Percentiles rank a stretch among this genome's conserved stretches.
These are phyloP conservation scores for Carex myosuroides DNA, from an alignment of 176 grass and related monocot species.

Conservation along the genomic window DNA sequence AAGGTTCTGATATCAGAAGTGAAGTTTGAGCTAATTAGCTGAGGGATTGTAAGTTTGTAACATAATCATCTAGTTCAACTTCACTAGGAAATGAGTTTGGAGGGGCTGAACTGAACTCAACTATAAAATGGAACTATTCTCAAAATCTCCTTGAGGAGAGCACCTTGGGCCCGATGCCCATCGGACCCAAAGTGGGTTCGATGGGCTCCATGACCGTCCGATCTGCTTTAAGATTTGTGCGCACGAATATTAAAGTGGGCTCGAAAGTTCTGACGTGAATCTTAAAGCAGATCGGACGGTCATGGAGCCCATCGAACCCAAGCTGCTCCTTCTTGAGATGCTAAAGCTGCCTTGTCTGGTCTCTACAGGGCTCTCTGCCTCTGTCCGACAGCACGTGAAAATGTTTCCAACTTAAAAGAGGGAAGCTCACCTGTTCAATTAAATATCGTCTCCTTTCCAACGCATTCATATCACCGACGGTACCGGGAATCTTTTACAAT, in stretches of 20 bases:
- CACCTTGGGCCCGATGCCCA: no score
- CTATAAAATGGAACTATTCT: neutral
- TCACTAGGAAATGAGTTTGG: neutral
- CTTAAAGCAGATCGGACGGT: no score
- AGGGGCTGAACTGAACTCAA: neutral
- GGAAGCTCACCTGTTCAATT: neutral
- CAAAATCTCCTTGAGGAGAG: neutral
- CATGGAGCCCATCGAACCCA: no score
- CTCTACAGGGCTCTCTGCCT: neutral
- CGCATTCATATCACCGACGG: no score
- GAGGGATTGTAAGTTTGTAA: neutral
- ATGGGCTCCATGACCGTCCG: no score
- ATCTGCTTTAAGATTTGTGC: no score
- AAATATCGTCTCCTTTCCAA: neutral
- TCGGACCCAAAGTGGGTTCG: no score
- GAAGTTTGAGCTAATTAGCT: neutral
- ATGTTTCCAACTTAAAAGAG: neutral
- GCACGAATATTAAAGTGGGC: no score
- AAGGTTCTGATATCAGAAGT: neutral
- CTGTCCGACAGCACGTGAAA: neutral
- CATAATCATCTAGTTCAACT: neutral
- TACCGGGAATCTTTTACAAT: no score
- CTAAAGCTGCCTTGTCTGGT: neutral
- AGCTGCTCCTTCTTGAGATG: neutral
- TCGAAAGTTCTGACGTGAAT: no score